These are phyloP conservation scores for Adansonia rubrostipa DNA, from an alignment of 441 rosid genomes.

Conservation along the genomic window DNA sequence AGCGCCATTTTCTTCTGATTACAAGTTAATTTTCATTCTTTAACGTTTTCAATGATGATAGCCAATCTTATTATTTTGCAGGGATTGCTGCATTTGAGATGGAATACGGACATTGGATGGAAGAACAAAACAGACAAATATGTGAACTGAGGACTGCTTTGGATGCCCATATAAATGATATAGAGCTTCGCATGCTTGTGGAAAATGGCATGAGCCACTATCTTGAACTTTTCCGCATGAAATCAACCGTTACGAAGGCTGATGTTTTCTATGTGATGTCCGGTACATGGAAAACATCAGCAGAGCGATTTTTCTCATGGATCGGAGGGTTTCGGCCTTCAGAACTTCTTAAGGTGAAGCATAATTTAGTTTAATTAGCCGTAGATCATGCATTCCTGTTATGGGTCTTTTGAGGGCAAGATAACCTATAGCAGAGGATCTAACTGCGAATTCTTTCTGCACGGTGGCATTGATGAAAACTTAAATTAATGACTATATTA, in stretches of 20 bases:
- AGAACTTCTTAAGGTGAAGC: slow-evolving; percentile 68
- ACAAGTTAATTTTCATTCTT: slow-evolving; percentile 3
- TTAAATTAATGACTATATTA: not conserved
- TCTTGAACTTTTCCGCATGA: slow-evolving; percentile 66
- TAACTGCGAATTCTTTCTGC: not conserved
- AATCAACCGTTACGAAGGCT: slow-evolving; percentile 57
- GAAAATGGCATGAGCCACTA: slow-evolving; percentile 63
- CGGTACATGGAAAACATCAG: slow-evolving; percentile 67
- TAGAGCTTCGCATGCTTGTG: slow-evolving; percentile 57
- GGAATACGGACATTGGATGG: slow-evolving; percentile 72
- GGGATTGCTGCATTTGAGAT: slow-evolving; percentile 68
- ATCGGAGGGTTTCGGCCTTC: slow-evolving; percentile 75
- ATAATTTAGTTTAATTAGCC: slow-evolving; percentile 11
- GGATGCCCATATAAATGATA: slow-evolving; percentile 53
- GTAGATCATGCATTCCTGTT: slow-evolving; percentile 13
- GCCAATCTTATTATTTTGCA: slow-evolving; percentile 31
- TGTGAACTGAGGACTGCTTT: slow-evolving; percentile 55
- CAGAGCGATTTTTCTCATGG: slow-evolving; percentile 73
- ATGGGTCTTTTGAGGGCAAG: not conserved
- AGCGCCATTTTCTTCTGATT: slow-evolving; percentile 22
- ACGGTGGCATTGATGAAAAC: not conserved
- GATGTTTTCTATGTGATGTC: slow-evolving; percentile 73
- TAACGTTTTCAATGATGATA: not conserved
- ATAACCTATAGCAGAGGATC: slow-evolving; percentile 17
- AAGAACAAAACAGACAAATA: slow-evolving; percentile 60